Evolutionary conservation across 139 green algal genomes (phyloP), one percentile per base, ranked within the genome.

Genomic region (Haematococcus lacustris): DNA sequence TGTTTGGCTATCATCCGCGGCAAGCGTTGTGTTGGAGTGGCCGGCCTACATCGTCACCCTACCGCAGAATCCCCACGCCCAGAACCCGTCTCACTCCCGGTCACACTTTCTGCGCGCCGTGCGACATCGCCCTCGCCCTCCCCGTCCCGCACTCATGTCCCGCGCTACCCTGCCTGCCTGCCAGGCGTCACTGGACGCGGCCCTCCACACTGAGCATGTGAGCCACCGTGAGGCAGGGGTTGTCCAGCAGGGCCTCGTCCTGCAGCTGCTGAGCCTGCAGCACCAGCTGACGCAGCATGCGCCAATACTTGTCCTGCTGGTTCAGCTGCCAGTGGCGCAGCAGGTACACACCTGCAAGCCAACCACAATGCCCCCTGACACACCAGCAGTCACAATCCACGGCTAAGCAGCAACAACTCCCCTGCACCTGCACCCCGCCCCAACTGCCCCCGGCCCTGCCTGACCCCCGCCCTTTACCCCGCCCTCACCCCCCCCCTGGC

Each of bases 171-270:
- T 53, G 32, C 60, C 38, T 70, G 3, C 13, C 0, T 40, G 13
- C 63, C 62, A 38, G 1, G 28, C 38, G 30, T 47, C 47, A 33
- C 61, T 38, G 32, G n/a, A 57, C 17, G 47, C 47, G 47, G 13
- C 64, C 64, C 13, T 82, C 77, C 38, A 78, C 72, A 26, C 66
- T 73, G 6, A 78, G 72, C 77, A 82, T 78, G 7, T 65, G 33
- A 40, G 43, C 50, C 3, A 89, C 62, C 43, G 92, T 86, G 39
- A 90, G 69, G 70, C 88, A 90, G 3, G 88, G 86, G 71, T 89
- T 91, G 66, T 76, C 61, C 40, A 94, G 69, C 70, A 93, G 78
- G 50, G 74, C 70, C 65, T 91, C 87, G 57, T 94, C 89, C 60
- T 89, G 83, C 32, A 71, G 72, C 43, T 79, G 66, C 76, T 92